A percentile compares a stretch with the other conserved stretches of the same genome.
phyloP scores from a whole-genome alignment of 495 filamentous ascomycete species.

The Pyrenula aspistea region DNA sequence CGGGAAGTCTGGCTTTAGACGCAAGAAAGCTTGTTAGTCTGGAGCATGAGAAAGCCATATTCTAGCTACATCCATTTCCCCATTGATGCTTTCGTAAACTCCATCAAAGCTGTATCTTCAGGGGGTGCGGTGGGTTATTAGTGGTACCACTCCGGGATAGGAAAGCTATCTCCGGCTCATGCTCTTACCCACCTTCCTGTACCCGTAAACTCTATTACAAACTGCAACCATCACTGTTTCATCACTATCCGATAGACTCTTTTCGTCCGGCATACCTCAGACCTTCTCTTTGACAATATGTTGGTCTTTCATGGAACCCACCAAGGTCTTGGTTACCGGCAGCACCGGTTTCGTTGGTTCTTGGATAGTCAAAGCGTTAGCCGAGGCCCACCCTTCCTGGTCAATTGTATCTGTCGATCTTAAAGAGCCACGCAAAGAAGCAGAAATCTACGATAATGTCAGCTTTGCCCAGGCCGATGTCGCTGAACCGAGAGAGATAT shows the following conservation, averaged over 20 bases:
- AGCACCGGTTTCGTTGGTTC: slow-evolving; percentile 40
- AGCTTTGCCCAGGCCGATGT: slow-evolving; percentile 27
- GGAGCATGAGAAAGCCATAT: no score
- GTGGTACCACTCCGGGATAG: no score
- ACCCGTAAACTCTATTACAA: background rate
- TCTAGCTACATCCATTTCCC: no score
- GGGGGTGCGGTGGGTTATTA: no score
- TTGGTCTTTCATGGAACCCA: slow-evolving; percentile 4
- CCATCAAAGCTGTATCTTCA: no score
- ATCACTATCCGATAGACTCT: background rate
- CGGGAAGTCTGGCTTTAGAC: no score
- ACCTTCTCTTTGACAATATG: background rate
- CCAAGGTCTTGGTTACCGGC: slow-evolving; percentile 38
- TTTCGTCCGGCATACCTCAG: background rate
- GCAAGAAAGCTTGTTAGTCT: no score
- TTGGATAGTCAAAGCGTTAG: slow-evolving; percentile 27
- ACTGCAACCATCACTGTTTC: background rate
- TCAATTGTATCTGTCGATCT: slow-evolving; percentile 30
- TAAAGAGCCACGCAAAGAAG: slow-evolving; percentile 17
- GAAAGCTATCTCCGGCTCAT: no score
- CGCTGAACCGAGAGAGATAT: slow-evolving; percentile 17
- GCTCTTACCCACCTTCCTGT: no score
- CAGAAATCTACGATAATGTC: slow-evolving; percentile 16
- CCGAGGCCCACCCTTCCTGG: slow-evolving; percentile 29
- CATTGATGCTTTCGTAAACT: no score